These are phyloP conservation scores for Debaryomyces castellii DNA, from an alignment of 805 yeast genomes.

Conservation along the genomic window DNA sequence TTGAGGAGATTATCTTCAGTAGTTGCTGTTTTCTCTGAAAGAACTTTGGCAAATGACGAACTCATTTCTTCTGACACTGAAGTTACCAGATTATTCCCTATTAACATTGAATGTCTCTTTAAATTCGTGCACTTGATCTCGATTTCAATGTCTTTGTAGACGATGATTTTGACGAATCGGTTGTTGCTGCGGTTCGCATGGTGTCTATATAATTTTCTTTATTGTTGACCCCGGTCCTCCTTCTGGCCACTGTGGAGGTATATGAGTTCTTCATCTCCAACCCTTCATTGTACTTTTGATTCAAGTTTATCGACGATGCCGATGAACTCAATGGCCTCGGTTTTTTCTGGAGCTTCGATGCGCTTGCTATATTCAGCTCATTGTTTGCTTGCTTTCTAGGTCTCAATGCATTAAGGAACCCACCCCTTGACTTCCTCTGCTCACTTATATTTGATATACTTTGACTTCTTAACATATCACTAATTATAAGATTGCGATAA, in stretches of 20 bases:
- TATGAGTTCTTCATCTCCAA: slow-evolving; percentile 3
- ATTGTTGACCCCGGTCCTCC: slow-evolving; percentile 7
- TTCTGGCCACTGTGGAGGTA: slow-evolving; percentile 8
- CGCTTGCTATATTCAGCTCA: slow-evolving; percentile 1
- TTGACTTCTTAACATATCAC: slow-evolving; percentile 25
- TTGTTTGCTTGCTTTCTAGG: slow-evolving; percentile 11
- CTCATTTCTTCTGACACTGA: not conserved
- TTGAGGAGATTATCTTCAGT: not conserved
- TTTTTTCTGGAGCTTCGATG: slow-evolving; percentile 1
- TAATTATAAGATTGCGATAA: not conserved
- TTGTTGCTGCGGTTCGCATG: not conserved
- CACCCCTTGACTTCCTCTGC: slow-evolving; percentile 11
- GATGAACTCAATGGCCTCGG: slow-evolving; percentile 11
- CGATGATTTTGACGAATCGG: not conserved
- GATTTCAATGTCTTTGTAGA: slow-evolving; percentile 11
- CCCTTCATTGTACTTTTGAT: slow-evolving; percentile 5
- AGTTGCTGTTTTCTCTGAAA: not conserved
- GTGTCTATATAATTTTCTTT: slow-evolving; percentile 13
- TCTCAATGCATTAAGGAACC: slow-evolving; percentile 14
- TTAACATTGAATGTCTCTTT: slow-evolving; percentile 9
- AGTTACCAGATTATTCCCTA: not conserved
- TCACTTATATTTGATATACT: slow-evolving; percentile 23
- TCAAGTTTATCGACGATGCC: slow-evolving; percentile 9
- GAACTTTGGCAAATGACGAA: not conserved
- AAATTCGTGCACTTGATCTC: slow-evolving; percentile 22